Base-by-base conservation (phyloP, 2,329 filamentous ascomycete species). In the Fusarium sp. region DNA sequence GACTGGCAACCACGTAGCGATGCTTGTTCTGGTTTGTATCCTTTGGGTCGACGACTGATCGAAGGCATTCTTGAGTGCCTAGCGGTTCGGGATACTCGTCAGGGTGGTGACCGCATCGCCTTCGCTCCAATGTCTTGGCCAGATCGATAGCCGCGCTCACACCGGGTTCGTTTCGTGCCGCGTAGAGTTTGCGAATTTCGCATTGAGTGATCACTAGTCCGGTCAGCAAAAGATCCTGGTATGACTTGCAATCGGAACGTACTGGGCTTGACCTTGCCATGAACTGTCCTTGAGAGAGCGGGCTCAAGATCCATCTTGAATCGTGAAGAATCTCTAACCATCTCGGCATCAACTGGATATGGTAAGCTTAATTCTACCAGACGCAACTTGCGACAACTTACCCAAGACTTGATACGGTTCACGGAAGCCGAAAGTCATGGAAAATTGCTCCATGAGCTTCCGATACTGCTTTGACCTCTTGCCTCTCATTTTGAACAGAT, bases 381-480 rank as follows among this genome's bases (percentile, higher is more conserved):
- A 34, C 22, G 39, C 41, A 40, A 48, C 49, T 53, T 50, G 39
- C 24, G 19, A 39, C 15, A 56, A 72, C 80, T 55, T 79, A 90
- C 87, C 82, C 39, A 97, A 81, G 47, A 96, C 89, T 79, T 98
- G 95, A 79, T 97, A 98, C 10, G 95, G 93, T 78, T 95, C 91
- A 69, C 93, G 91, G 77, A 97, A 97, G 59, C 91, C 90, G 75
- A 96, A 97, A 59, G 88, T 88, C 76, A 94, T 85, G 73, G 89
- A 88, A 84, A 93, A 97, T 74, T 94, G 90, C 78, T 92, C 89
- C 89, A 99, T 96, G 72, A 97, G 88, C 87, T 97, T 97, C 70
- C 82, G 81, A 70, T 85, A 85, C 68, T 83, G 81, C 65, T 84
- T 84, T 22, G 80, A 81, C 12, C 82, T 76, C 73, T 83, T 83